Conservation (phyloP, 352 stramenopile species). For the Pythium sp. region DNA sequence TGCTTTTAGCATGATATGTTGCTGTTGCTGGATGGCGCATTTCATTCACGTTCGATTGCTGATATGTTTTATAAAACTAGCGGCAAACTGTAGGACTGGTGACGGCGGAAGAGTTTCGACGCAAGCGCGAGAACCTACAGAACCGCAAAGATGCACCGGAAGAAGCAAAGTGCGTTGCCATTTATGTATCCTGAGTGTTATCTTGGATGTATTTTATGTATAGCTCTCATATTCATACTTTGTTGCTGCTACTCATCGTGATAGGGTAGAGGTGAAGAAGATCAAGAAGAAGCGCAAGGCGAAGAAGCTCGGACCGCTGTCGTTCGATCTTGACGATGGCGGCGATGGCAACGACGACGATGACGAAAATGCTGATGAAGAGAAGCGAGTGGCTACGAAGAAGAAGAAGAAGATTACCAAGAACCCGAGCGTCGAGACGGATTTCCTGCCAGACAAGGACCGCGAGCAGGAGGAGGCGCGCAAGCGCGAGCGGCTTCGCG, state of each 20-base stretch:
- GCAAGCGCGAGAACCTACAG: conserved; percentile 79
- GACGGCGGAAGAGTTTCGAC: conserved; percentile 93
- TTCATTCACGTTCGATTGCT: background rate
- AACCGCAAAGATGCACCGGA: conserved; percentile 33
- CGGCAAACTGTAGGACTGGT: conserved; percentile 90
- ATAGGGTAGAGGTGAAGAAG: conserved; percentile 40
- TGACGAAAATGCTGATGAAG: conserved; percentile 15
- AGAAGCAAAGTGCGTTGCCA: conserved; percentile 26
- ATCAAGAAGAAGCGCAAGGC: conserved; percentile 79
- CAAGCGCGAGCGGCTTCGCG: conserved; percentile 80
- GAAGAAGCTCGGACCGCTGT: conserved; percentile 74
- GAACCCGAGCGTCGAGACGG: conserved; percentile 93
- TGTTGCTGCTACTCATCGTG: background rate
- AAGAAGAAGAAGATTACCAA: conserved; percentile 77
- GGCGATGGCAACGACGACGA: conserved; percentile 35
- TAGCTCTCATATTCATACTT: background rate
- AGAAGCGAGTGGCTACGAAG: background rate
- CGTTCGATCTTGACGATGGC: conserved; percentile 82
- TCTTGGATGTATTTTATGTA: background rate
- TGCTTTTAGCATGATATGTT: background rate
- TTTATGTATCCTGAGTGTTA: background rate
- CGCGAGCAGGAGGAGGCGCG: conserved; percentile 79
- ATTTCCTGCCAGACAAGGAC: conserved; percentile 94
- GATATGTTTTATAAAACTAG: conserved; percentile 21
- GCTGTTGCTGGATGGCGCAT: background rate